Base-by-base conservation (phyloP, 352 stramenopile species). In the Phytophthora meadii region DNA sequence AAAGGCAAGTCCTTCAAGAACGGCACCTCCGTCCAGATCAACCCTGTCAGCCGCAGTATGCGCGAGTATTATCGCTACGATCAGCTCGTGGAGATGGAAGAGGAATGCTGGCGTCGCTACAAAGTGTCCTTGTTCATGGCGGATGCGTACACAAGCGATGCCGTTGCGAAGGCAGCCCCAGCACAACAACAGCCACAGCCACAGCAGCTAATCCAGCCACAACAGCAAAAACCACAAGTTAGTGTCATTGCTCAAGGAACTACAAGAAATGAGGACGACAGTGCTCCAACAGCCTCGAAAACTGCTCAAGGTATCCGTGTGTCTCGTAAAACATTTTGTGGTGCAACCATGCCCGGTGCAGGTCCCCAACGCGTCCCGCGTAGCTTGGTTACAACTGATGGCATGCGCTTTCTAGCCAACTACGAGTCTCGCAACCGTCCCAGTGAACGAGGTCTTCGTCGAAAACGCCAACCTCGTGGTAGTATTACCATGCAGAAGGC, bases 71-170 rank as follows among this genome's bases (percentile, higher is more conserved):
- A 89, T 50, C 62, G 58, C 8, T 54, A 79, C 9, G 71, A 75
- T 0, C 74, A 89, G 36, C 53, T 89, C 0, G 56, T 36, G 2
- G 76, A 87, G 46, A 89, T 91, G 79, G 82, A 90, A 55, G 77
- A 88, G 2, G 82, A 91, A 50, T 91, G 82, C 42, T 91, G 82
- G 82, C 82, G 81, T 12, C 67, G 82, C 28, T 89, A 91, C 67
- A 88, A 89, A 34, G 77, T 88, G 2, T 88, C 82, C 4, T 66
- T 91, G 44, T 68, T 88, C 24, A 81, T 89, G 72, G 75, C 77
- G 0, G 78, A 82, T 15, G 59, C 68, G 2, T 85, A 82, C 37
- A 64, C 54, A 0, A 49, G 22, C 3, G 53, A 60, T 22, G 34
- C 24, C 22, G 15, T 34, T 25, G 17, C 44, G 12, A 15, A 61